Evolutionary conservation across 192 early-diverging fungal species (phyloP).

Genomic region (Coemansia sp.): DNA sequence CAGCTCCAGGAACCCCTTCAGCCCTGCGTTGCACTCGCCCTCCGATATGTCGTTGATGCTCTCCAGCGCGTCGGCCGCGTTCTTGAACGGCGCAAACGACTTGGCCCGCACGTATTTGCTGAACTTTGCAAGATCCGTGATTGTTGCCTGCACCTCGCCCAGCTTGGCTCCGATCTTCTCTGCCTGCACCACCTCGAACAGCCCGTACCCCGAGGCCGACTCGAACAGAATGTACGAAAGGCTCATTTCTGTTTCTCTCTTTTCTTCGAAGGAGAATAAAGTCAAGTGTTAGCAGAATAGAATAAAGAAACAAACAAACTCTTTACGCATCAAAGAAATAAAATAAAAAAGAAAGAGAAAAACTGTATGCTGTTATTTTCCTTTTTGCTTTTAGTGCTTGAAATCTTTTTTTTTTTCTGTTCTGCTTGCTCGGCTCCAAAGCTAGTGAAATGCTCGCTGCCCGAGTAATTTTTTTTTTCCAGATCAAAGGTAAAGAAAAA

Average conservation of each 20-base stretch:
- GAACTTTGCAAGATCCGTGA: constrained; percentile 87
- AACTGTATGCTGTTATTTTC: constrained; percentile 1
- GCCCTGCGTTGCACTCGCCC: constrained; percentile 84
- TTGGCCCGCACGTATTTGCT: constrained; percentile 88
- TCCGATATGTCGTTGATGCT: constrained; percentile 99
- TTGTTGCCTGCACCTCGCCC: constrained; percentile 79
- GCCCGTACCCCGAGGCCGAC: constrained; percentile 93
- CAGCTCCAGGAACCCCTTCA: constrained; percentile 94
- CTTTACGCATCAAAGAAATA: too few relatives aligned
- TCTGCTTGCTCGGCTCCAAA: too few relatives aligned
- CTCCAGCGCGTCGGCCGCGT: constrained; percentile 94
- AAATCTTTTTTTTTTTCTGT: too few relatives aligned
- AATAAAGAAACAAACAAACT: too few relatives aligned
- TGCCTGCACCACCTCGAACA: constrained; percentile 90
- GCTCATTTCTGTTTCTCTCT: constrained; percentile 16
- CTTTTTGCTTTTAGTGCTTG: neutral
- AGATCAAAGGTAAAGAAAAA: too few relatives aligned
- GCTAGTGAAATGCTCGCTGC: too few relatives aligned
- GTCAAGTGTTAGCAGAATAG: neutral
- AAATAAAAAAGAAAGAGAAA: neutral
- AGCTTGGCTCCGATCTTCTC: constrained; percentile 97
- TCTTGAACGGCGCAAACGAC: constrained; percentile 97
- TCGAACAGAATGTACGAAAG: constrained; percentile 79
- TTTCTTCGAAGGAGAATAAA: neutral
- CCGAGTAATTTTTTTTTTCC: too few relatives aligned